Conservation (phyloP, 352 stramenopile genomes). For the Phytophthora pisi region DNA sequence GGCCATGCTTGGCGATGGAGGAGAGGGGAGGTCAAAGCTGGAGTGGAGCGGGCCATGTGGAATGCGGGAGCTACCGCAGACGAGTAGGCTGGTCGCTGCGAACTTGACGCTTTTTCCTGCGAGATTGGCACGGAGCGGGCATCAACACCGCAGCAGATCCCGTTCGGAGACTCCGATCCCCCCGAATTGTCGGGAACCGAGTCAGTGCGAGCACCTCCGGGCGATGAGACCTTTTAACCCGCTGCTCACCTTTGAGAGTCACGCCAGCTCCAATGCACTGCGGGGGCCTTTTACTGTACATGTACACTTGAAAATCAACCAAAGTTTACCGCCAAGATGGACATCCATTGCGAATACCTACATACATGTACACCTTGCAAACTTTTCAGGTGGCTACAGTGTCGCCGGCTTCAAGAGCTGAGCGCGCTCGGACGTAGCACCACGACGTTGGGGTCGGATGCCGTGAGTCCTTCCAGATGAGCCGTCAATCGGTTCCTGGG, state of each 20-base stretch:
- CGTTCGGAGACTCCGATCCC: neutral
- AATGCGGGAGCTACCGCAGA: neutral
- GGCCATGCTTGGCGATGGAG: constrained; percentile 1
- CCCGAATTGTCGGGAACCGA: constrained; percentile 4
- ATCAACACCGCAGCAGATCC: constrained; percentile 32
- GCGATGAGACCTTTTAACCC: neutral
- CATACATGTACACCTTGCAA: neutral
- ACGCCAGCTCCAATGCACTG: too few relatives aligned
- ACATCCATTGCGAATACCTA: neutral
- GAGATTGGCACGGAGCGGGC: constrained; percentile 23
- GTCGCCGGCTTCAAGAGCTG: neutral
- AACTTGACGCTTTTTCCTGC: constrained; percentile 23
- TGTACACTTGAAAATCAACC: neutral
- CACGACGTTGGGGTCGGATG: constrained; percentile 30
- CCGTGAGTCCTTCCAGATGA: constrained; percentile 8
- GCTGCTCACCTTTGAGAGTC: neutral
- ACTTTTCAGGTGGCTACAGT: neutral
- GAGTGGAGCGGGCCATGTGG: constrained; percentile 2
- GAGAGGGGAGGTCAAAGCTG: constrained; percentile 17
- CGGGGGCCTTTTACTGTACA: neutral
- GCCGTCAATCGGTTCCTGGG: constrained; percentile 2
- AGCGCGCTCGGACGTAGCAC: constrained; percentile 25
- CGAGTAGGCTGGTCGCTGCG: constrained; percentile 3
- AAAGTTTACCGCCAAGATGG: neutral
- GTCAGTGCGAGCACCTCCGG: neutral